Percentiles rank a stretch among this genome's conserved stretches.
Conservation (phyloP, 768 basidiomycete genomes). For the Porphyrellus cyaneotinctus region DNA sequence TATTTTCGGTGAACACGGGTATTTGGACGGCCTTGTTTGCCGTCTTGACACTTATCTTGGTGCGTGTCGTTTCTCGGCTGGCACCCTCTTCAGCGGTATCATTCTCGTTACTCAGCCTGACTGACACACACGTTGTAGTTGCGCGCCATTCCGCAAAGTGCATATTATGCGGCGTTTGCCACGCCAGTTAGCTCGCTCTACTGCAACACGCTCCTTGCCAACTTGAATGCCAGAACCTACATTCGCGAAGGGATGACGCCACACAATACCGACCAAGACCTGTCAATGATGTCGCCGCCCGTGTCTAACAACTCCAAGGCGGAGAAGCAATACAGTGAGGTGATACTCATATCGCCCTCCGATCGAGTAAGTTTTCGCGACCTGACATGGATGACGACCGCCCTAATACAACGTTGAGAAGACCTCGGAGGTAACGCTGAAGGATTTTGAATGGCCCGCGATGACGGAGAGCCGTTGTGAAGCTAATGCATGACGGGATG, state of each 20-base stretch:
- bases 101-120: background rate
- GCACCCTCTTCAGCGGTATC: too few relatives aligned
- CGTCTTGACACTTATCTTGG: background rate
- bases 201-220: constrained; percentile 16
- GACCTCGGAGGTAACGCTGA: too few relatives aligned
- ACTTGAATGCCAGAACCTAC: constrained; percentile 12
- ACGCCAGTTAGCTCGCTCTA: constrained; percentile 11
- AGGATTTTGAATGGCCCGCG: too few relatives aligned
- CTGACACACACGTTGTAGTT: background rate
- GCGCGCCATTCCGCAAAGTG: background rate
- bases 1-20: constrained; percentile 19
- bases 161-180: background rate
- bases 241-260: background rate
- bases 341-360: too few relatives aligned
- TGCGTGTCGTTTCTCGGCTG: background rate
- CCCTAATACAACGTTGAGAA: too few relatives aligned
- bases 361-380: too few relatives aligned
- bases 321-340: too few relatives aligned
- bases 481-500: too few relatives aligned
- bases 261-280: background rate
- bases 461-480: too few relatives aligned
- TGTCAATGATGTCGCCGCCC: background rate
- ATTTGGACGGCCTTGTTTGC: constrained; percentile 48
- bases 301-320: too few relatives aligned
- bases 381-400: too few relatives aligned